These are phyloP conservation scores for Cyberlindnera euphorbiiphila DNA, from an alignment of 805 yeast species.

Conservation along the genomic window DNA sequence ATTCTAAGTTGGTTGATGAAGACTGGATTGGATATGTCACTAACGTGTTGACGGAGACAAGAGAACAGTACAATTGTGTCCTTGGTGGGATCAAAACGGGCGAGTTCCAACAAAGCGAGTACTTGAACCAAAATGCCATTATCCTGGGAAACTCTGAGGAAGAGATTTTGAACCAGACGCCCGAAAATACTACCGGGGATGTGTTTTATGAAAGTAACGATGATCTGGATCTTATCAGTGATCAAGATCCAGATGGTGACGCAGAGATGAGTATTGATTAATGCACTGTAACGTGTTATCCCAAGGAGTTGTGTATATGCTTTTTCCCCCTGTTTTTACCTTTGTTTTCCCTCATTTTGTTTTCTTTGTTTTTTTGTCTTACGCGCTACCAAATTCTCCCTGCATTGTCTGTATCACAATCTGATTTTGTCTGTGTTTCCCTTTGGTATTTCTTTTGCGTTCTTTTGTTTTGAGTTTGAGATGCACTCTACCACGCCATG, in stretches of 20 bases:
- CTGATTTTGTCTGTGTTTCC: not conserved
- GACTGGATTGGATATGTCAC: conserved; percentile 75
- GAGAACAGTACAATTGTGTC: conserved; percentile 85
- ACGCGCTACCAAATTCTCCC: too few relatives aligned
- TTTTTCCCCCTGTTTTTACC: not conserved
- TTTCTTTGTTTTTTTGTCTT: not conserved
- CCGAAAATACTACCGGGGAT: conserved; percentile 7
- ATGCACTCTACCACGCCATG: too few relatives aligned
- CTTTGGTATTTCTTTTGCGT: not conserved
- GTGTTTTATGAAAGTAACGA: conserved; percentile 9
- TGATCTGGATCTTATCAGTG: not conserved
- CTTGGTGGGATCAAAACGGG: conserved; percentile 55
- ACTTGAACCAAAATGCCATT: conserved; percentile 24
- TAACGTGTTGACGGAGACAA: conserved; percentile 68
- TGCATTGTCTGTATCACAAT: too few relatives aligned
- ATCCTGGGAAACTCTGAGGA: conserved; percentile 28
- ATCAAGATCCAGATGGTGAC: conserved; percentile 12
- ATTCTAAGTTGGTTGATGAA: conserved; percentile 32
- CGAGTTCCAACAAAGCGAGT: conserved; percentile 24
- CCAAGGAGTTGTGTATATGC: not conserved
- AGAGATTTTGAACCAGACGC: conserved; percentile 24
- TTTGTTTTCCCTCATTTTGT: not conserved
- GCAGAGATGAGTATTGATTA: conserved; percentile 11
- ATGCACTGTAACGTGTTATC: not conserved
- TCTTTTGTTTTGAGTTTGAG: not conserved